These are phyloP conservation scores for Musa balbisiana DNA, from an alignment of 202 grass and related monocot species.

Conservation along the genomic window DNA sequence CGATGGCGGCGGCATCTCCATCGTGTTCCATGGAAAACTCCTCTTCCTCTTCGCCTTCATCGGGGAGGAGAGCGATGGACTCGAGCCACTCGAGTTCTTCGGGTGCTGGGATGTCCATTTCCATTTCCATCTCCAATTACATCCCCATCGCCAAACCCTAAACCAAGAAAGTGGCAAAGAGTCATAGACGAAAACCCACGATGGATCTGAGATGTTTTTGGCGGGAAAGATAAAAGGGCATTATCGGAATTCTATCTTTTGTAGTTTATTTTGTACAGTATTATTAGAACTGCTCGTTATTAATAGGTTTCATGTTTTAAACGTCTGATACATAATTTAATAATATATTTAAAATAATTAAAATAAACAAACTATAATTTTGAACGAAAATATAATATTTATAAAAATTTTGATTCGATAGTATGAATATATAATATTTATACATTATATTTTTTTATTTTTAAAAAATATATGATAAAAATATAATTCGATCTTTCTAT, in stretches of 20 bases:
- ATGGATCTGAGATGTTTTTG: background rate
- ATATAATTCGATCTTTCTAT: too few relatives aligned
- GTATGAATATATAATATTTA: too few relatives aligned
- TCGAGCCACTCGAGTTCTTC: constrained; percentile 92
- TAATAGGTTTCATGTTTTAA: background rate
- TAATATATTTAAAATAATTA: too few relatives aligned
- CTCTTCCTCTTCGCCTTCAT: constrained; percentile 27
- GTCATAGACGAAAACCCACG: background rate
- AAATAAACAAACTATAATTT: too few relatives aligned
- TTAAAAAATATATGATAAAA: too few relatives aligned
- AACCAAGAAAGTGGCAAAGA: background rate
- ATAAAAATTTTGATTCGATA: too few relatives aligned
- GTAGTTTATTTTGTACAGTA: too few relatives aligned
- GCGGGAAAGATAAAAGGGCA: background rate
- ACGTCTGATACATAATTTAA: too few relatives aligned
- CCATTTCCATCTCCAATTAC: constrained; percentile 28
- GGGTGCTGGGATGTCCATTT: constrained; percentile 47
- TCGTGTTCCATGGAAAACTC: constrained; percentile 10
- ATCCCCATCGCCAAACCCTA: background rate
- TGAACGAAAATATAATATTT: too few relatives aligned
- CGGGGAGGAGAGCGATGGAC: constrained; percentile 34
- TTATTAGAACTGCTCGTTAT: background rate
- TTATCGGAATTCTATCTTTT: background rate
- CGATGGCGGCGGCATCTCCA: background rate
- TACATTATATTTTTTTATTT: too few relatives aligned